phyloP scores from a whole-genome alignment of 176 grass and related monocot species.

The Zoysia pacifica region DNA sequence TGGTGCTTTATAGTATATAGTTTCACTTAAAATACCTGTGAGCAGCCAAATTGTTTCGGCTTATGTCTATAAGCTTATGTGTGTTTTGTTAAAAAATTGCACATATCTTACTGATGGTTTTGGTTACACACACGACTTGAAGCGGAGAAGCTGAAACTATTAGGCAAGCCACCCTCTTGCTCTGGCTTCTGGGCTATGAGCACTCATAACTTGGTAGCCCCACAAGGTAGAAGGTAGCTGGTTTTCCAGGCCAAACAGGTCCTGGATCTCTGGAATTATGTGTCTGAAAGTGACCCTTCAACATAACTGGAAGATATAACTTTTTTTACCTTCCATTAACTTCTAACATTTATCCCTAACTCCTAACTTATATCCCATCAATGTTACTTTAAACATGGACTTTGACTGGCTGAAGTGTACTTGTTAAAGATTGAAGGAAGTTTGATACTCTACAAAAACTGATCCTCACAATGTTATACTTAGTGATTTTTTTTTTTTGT shows the following conservation, averaged over 20 bases:
- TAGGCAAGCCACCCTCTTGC: neutral
- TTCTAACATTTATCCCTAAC: neutral
- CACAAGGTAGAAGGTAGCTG: neutral
- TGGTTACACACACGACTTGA: neutral
- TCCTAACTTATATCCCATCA: neutral
- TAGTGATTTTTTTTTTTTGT: constrained; percentile 13
- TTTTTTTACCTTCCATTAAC: neutral
- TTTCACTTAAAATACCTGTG: neutral
- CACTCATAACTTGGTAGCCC: neutral
- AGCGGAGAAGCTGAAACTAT: neutral
- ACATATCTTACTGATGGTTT: neutral
- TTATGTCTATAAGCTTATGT: neutral
- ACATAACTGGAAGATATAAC: neutral
- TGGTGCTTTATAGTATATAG: neutral
- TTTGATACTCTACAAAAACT: neutral
- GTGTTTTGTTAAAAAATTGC: neutral
- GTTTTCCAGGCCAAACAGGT: neutral
- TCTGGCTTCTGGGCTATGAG: neutral
- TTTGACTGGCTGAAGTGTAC: neutral
- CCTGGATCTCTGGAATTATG: neutral
- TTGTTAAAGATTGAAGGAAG: neutral
- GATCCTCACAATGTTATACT: neutral
- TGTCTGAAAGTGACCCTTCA: neutral
- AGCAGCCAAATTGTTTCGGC: neutral
- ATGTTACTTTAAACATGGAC: neutral